Base-by-base conservation (phyloP, 345 rosid species). In the Cardamine resedifolia region DNA sequence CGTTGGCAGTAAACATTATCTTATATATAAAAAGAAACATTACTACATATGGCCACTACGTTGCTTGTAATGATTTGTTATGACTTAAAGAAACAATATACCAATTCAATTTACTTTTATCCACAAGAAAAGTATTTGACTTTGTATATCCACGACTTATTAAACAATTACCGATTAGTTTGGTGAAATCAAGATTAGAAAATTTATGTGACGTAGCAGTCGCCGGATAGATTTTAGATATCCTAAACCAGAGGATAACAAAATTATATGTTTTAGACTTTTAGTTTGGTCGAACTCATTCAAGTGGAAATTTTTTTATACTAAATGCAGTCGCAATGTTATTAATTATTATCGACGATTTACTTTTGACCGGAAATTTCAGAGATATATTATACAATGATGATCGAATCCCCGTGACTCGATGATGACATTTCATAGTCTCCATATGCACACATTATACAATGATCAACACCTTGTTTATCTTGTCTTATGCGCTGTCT, bases 21-120 rank as follows among this genome's bases (percentile, higher is more conserved):
- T n/a, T n/a, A 43, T 43, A 19, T 6, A 43, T 41, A 41, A n/a
- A n/a, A n/a, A n/a, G n/a, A n/a, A n/a, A 39, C 45, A 41, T 15
- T 19, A 27, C 28, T 10, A 57, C 19, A 7, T 15, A 21, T 43
- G 47, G 33, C 64, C 48, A 44, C 4, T 31, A 56, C 58, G 28
- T 73, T 43, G 58, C 77, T 66, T 65, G 12, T 44, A 15, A 41
- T 51, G 18, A 48, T 10, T 43, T 53, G 11, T 58, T n/a, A 23
- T 43, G 49, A 55, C 30, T 53, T 72, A 6, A n/a, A 34, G 6
- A 10, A 26, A 28, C 23, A 16, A 19, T 7, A 19, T 20, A 33
- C 4, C 48, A 43, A 43, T n/a, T 36, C 23, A 28, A 2, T 72
- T 62, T 51, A 51, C 24, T 30, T 16, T 67, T 28, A 20, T 50